A percentile compares a stretch with the other conserved stretches of the same genome.
Conservation (phyloP, 23 red algal genomes). For the Cyanidium caldarium region DNA sequence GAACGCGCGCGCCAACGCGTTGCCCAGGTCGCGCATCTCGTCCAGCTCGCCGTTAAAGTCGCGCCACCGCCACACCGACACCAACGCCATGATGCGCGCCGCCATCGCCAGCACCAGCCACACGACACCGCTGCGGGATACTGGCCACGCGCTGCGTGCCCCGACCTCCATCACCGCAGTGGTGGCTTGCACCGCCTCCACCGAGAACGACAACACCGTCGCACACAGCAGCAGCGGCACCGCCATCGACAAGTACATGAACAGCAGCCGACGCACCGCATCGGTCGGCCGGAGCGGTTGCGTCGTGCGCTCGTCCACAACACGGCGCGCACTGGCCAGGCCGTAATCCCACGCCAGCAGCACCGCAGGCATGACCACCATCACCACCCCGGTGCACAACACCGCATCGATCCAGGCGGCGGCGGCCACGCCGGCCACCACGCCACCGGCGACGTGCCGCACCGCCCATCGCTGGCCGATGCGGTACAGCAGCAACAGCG, state of each 20-base stretch:
- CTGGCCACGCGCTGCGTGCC: no score
- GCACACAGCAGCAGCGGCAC: neutral
- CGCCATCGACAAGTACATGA: neutral
- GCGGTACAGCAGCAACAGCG: neutral
- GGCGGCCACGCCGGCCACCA: neutral
- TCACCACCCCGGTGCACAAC: neutral
- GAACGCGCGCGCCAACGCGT: neutral
- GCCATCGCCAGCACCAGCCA: neutral
- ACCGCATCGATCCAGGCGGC: neutral
- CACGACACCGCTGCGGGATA: neutral
- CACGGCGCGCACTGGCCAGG: neutral
- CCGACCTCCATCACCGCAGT: no score
- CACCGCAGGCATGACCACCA: neutral
- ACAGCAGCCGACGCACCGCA: slow-evolving; percentile 2
- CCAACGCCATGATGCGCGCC: neutral
- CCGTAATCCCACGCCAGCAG: neutral
- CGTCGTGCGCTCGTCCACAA: neutral
- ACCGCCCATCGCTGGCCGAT: neutral
- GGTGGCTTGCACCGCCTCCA: no score
- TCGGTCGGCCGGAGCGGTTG: neutral
- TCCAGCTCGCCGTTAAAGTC: neutral
- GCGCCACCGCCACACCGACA: neutral
- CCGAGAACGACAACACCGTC: no score
- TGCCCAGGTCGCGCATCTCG: neutral
- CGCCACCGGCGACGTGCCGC: neutral